Evolutionary conservation across 106 monocot genomes (phyloP), one percentile per base, ranked within the genome.

Genomic region (Chionographis japonica): DNA sequence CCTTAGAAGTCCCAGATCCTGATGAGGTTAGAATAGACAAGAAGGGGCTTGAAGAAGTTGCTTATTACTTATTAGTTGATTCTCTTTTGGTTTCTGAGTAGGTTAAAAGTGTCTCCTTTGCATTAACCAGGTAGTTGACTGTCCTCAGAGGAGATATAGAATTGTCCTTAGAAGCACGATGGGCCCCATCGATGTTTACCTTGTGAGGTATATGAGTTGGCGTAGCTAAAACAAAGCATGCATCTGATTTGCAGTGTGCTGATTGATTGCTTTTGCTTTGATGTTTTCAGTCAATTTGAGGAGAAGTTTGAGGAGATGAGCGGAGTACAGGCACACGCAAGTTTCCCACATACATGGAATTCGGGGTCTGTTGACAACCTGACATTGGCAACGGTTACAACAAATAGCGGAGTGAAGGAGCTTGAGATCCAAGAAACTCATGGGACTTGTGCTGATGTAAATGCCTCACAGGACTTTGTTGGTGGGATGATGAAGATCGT

Each of bases 151-250:
- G 50, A 86, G 85, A 77, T 93, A 93, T 66, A 93, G 85, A 79
- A 88, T 93, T 76, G 81, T 93, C 38, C 20, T 93, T 17, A 80
- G 92, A 71, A 93, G 92, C 74, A 81, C 83, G 50, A 84, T 86
- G 85, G 92, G 92, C 46, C 80, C 92, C 3, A 89, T 93, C 36
- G 83, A 93, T 77, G 88, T 93, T 9, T 89, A 93, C 54, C 89
- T 93, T 76, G 86, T 93, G 20, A 93, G 92, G 92, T 93, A 79
- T 69, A 50, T 15, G 12, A 58, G 46, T n/a, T 51, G 3, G n/a
- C 11, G 6, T 58, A 13, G 14, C 58, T 58, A 43, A 4, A 46
- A 1, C 18, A 13, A 19, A 17, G 7, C 50, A 49, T 20, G 20
- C 20, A 51, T 18, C 16, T 36, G 14, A 18, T 51, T 52, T 66